Evolutionary conservation across 2,329 filamentous ascomycete genomes (phyloP).

Genomic region (Phaeosphaeriaceae sp.): DNA sequence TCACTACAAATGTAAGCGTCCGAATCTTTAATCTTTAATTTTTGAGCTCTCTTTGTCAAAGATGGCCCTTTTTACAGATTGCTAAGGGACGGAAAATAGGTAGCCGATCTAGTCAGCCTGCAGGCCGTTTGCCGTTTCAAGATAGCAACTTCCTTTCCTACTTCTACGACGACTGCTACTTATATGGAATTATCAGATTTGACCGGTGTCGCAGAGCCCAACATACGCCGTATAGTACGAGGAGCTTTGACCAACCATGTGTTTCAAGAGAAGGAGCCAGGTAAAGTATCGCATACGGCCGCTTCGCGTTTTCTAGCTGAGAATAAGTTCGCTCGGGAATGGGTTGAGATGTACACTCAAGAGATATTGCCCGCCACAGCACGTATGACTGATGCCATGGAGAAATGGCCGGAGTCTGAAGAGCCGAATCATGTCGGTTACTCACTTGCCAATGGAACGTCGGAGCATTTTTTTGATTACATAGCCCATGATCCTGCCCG

Average conservation of each 20-base stretch:
- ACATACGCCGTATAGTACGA: constrained; percentile 4
- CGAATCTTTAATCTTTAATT: no score
- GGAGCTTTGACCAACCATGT: constrained; percentile 5
- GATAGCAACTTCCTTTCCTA: constrained; percentile 7
- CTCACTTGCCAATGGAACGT: constrained; percentile 4
- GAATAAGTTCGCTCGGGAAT: not conserved
- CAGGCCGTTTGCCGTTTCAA: constrained; percentile 12
- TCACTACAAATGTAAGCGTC: constrained; percentile 6
- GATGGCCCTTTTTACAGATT: not conserved
- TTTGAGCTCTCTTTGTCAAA: no score
- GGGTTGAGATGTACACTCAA: constrained; percentile 1
- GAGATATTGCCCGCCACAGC: constrained; percentile 5
- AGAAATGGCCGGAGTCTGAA: constrained; percentile 6
- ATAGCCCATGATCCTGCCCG: constrained; percentile 6
- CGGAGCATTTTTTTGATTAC: constrained; percentile 1
- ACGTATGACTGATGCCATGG: constrained; percentile 6
- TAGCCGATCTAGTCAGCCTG: constrained; percentile 3
- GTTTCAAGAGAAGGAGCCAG: constrained; percentile 3
- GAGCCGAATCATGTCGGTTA: constrained; percentile 8
- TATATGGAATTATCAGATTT: constrained; percentile 5
- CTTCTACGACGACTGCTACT: not conserved
- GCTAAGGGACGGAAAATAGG: not conserved
- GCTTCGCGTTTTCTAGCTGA: constrained; percentile 3
- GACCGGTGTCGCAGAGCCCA: not conserved
- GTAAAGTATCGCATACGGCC: constrained; percentile 8